These are phyloP conservation scores for Cantharellus anzutake DNA, from an alignment of 768 basidiomycete species.

Conservation along the genomic window DNA sequence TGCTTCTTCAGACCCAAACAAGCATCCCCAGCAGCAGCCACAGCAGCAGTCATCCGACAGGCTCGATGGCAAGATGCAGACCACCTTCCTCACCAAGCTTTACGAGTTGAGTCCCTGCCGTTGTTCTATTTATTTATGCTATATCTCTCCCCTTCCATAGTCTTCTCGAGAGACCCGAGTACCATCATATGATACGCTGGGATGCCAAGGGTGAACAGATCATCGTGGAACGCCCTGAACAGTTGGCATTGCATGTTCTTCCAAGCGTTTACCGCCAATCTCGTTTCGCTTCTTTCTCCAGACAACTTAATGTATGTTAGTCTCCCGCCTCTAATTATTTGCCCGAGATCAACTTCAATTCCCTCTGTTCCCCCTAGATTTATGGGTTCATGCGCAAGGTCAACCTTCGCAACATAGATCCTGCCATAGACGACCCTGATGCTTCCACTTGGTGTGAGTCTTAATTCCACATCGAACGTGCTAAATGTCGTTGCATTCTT, in stretches of 20 bases:
- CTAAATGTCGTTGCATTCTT: neutral
- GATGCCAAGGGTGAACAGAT: conserved; percentile 85
- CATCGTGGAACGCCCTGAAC: conserved; percentile 86
- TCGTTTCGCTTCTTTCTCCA: conserved; percentile 90
- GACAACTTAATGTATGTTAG: conserved; percentile 74
- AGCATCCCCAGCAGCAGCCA: no score
- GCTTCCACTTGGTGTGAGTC: conserved; percentile 91
- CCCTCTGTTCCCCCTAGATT: conserved; percentile 34
- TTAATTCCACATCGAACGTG: conserved; percentile 4
- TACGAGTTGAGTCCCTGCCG: conserved; percentile 42
- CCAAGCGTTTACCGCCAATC: conserved; percentile 92
- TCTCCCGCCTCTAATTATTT: neutral
- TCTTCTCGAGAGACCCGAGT: conserved; percentile 76
- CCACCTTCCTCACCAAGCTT: conserved; percentile 92
- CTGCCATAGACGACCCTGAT: conserved; percentile 87
- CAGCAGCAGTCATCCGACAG: conserved; percentile 26
- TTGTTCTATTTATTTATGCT: conserved; percentile 8
- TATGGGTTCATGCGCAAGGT: conserved; percentile 99
- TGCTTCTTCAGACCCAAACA: no score
- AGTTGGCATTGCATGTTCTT: conserved; percentile 83
- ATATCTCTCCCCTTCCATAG: conserved; percentile 21
- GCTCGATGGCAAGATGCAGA: conserved; percentile 64
- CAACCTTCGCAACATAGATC: conserved; percentile 87
- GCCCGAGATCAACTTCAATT: conserved; percentile 1
- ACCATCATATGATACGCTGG: conserved; percentile 96